phyloP scores from a whole-genome alignment of 805 yeast genomes.

The Ascoidea asiatica region DNA sequence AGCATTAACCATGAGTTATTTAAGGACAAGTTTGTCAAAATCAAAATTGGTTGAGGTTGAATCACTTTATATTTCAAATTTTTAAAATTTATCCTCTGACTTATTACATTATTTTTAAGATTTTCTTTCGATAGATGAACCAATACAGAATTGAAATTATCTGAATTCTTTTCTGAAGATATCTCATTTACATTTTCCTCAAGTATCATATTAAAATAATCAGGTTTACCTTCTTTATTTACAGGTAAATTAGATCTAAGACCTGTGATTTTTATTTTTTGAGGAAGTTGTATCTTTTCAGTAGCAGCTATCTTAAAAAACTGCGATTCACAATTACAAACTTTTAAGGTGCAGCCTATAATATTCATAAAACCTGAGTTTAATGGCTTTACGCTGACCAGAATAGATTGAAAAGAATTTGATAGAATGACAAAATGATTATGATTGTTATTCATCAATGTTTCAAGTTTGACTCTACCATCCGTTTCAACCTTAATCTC shows the following conservation, averaged over 20 bases:
- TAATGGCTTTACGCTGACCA: constrained; percentile 34
- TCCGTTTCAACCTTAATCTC: constrained; percentile 26
- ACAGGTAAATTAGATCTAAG: constrained; percentile 10
- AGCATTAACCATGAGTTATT: constrained; percentile 61
- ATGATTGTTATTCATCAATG: constrained; percentile 12
- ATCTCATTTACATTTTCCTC: background rate
- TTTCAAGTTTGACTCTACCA: constrained; percentile 16
- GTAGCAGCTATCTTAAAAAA: constrained; percentile 26
- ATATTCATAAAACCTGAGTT: constrained; percentile 34
- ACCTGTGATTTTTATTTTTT: constrained; percentile 17
- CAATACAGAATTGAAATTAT: background rate
- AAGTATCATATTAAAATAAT: too few relatives aligned
- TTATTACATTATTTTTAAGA: constrained; percentile 6
- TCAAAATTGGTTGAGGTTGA: constrained; percentile 47
- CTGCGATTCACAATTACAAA: constrained; percentile 36
- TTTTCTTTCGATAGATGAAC: background rate
- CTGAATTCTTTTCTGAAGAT: background rate
- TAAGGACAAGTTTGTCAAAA: constrained; percentile 35
- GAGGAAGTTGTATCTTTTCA: constrained; percentile 15
- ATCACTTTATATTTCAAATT: constrained; percentile 22
- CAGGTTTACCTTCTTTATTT: too few relatives aligned
- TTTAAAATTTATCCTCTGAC: constrained; percentile 12
- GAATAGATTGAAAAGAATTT: constrained; percentile 22
- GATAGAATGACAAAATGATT: constrained; percentile 24
- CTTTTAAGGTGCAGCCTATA: constrained; percentile 34